These are phyloP conservation scores for Elsinoe perseae DNA, from an alignment of 2,329 filamentous ascomycete species.

Conservation along the genomic window DNA sequence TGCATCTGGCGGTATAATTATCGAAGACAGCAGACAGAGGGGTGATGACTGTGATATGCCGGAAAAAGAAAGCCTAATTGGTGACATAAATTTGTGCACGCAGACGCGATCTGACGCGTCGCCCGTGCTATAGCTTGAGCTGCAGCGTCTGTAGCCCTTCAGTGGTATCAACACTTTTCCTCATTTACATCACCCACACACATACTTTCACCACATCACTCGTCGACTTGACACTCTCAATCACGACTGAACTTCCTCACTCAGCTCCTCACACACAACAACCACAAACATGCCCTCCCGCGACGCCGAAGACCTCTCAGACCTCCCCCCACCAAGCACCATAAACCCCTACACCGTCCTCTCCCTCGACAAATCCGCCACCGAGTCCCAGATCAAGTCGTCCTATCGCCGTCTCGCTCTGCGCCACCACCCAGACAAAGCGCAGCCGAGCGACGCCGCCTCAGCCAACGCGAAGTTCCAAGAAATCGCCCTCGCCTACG, in stretches of 20 bases:
- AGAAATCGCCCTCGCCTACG: conserved; percentile 86
- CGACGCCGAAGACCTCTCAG: conserved; percentile 11
- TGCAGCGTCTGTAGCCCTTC: neutral
- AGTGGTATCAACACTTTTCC: neutral
- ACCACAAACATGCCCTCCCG: conserved; percentile 7
- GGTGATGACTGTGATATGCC: neutral
- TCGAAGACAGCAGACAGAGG: conserved; percentile 21
- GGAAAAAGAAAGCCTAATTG: conserved; percentile 5
- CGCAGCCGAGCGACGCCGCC: conserved; percentile 56
- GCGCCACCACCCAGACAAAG: conserved; percentile 80
- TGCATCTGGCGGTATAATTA: conserved; percentile 24
- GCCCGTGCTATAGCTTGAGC: conserved; percentile 11
- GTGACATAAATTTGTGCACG: conserved; percentile 7
- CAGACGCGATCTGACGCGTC: conserved; percentile 16
- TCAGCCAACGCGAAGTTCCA: conserved; percentile 77
- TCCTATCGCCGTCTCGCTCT: conserved; percentile 88
- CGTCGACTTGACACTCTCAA: neutral
- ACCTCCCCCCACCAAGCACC: conserved; percentile 46
- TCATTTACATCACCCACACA: neutral
- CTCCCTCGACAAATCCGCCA: conserved; percentile 60
- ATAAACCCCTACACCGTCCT: conserved; percentile 75
- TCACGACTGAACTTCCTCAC: neutral
- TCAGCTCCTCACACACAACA: neutral
- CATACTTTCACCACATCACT: neutral
- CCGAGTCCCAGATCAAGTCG: conserved; percentile 73